Conservation (phyloP, 768 basidiomycete genomes). For the Leccinum fibrillosum region DNA sequence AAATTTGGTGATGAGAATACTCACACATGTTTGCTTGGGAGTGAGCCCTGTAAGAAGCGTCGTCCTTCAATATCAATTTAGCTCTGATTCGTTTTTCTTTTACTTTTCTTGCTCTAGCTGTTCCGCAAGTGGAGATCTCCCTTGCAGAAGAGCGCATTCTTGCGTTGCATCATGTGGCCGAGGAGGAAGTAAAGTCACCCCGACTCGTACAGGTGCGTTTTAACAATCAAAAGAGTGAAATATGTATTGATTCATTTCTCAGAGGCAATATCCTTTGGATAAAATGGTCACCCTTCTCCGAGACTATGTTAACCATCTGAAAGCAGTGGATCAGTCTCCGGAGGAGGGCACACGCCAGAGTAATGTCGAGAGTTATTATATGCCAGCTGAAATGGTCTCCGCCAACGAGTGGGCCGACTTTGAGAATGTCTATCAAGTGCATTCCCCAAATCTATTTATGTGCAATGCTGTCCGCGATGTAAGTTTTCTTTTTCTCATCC, state of each 20-base stretch:
- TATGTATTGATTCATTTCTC: conserved; percentile 5
- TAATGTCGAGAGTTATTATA: conserved; percentile 50
- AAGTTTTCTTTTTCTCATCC: conserved; percentile 25
- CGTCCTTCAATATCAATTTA: not conserved
- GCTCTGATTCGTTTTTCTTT: not conserved
- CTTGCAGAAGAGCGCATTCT: conserved; percentile 54
- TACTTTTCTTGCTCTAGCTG: conserved; percentile 40
- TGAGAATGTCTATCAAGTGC: conserved; percentile 88
- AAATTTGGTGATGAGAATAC: conserved; percentile 88
- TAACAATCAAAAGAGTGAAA: not conserved
- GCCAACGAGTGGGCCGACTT: conserved; percentile 76
- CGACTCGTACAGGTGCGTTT: conserved; percentile 16
- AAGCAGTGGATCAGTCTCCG: conserved; percentile 40
- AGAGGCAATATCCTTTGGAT: conserved; percentile 27
- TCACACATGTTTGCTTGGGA: conserved; percentile 77
- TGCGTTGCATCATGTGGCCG: conserved; percentile 37
- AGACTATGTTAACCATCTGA: conserved; percentile 57
- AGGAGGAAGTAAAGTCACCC: conserved; percentile 11
- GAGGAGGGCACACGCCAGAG: conserved; percentile 29
- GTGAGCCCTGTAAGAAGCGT: conserved; percentile 55
- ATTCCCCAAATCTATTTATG: conserved; percentile 79
- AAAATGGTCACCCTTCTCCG: conserved; percentile 60
- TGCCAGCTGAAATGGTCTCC: conserved; percentile 65
- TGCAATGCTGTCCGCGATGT: conserved; percentile 79
- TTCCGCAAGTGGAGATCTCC: conserved; percentile 60